A percentile compares a stretch with the other conserved stretches of the same genome.
Conservation (phyloP, 768 basidiomycete species). For the Agaricus blazei region DNA sequence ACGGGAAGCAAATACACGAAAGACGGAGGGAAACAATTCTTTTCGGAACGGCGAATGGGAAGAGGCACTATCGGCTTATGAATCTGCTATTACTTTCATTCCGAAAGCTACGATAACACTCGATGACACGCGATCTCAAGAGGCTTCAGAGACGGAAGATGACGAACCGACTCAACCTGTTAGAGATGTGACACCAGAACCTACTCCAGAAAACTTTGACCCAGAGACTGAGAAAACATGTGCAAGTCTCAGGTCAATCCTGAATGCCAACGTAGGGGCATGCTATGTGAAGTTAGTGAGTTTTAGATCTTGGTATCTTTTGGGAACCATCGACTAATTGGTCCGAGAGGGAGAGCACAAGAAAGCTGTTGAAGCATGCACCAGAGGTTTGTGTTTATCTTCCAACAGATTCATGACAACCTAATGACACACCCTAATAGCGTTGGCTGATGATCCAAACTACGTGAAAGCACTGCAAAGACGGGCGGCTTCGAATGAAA, state of each 20-base stretch:
- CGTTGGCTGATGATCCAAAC: conserved; percentile 77
- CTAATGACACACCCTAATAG: conserved; percentile 31
- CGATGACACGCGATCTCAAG: not conserved
- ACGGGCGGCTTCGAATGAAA: conserved; percentile 83
- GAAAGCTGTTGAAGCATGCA: conserved; percentile 75
- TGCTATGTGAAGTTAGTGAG: conserved; percentile 77
- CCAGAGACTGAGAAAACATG: conserved; percentile 22
- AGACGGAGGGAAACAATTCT: conserved; percentile 68
- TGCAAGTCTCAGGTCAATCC: conserved; percentile 43
- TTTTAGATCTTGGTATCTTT: not conserved
- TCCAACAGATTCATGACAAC: not conserved
- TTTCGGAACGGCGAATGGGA: conserved; percentile 66
- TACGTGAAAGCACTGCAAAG: conserved; percentile 88
- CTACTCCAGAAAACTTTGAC: conserved; percentile 4
- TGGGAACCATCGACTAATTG: conserved; percentile 6
- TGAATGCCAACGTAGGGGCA: conserved; percentile 87
- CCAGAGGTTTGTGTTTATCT: conserved; percentile 46
- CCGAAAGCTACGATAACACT: conserved; percentile 38
- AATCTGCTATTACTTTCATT: conserved; percentile 58
- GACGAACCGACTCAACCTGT: conserved; percentile 16
- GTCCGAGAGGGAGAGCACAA: conserved; percentile 63
- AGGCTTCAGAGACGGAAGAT: conserved; percentile 10
- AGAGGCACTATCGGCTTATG: conserved; percentile 68
- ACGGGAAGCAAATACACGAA: conserved; percentile 51
- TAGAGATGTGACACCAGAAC: conserved; percentile 1